phyloP scores from a whole-genome alignment of 257 asterid species.

The Solanum pinnatisectum region DNA sequence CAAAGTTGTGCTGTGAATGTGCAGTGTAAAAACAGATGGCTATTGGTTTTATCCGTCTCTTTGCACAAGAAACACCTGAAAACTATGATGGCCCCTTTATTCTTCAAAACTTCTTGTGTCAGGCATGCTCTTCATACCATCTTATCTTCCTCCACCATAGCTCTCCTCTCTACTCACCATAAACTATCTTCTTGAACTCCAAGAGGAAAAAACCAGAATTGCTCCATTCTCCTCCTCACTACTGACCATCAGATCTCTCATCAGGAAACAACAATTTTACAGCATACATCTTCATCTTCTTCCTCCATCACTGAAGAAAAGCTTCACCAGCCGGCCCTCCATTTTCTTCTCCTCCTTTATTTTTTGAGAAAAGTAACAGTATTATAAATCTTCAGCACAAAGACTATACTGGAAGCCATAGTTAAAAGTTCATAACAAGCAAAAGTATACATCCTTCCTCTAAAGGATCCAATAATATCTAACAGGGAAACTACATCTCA shows the following conservation, averaged over 20 bases:
- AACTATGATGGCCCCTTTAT: neutral
- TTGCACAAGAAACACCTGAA: neutral
- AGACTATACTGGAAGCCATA: neutral
- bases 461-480: neutral
- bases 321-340: neutral
- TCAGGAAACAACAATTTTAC: neutral
- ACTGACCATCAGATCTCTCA: neutral
- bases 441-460: neutral
- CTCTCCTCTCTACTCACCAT: neutral
- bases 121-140: neutral
- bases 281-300: neutral
- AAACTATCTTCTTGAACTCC: neutral
- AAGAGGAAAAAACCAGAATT: neutral
- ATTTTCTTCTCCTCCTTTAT: neutral
- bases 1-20: neutral
- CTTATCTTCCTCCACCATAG: neutral
- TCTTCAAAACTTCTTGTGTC: neutral
- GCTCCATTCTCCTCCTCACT: neutral
- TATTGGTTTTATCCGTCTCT: neutral
- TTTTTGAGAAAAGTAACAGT: neutral
- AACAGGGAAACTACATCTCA: neutral
- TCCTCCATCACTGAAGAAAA: neutral
- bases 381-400: neutral
- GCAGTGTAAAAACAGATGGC: neutral
- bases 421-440: neutral